phyloP scores from a whole-genome alignment of 345 rosid species.

The Crucihimalaya himalaica region DNA sequence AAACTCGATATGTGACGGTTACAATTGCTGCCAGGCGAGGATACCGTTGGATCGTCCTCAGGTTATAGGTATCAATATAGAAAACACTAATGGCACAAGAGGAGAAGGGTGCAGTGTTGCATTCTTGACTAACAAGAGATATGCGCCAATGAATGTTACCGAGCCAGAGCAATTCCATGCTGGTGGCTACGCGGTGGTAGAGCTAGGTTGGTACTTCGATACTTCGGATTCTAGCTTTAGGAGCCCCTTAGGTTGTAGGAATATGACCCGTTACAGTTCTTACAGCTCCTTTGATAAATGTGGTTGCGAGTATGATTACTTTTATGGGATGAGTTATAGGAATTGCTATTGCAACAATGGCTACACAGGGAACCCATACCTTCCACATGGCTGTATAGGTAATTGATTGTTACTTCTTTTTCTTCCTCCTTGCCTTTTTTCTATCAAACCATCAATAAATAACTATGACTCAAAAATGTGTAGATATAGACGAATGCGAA shows the following conservation, averaged over 20 bases:
- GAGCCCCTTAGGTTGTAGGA: constrained; percentile 23
- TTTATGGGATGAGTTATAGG: constrained; percentile 25
- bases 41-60: constrained; percentile 34
- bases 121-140: constrained; percentile 32
- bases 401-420: constrained; percentile 3
- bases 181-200: constrained; percentile 11
- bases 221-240: constrained; percentile 28
- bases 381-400: constrained; percentile 44
- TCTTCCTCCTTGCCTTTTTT: neutral
- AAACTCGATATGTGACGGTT: constrained; percentile 41
- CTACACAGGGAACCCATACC: constrained; percentile 49
- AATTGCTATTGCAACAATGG: constrained; percentile 42
- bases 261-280: constrained; percentile 15
- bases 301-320: constrained; percentile 9
- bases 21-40: constrained; percentile 48
- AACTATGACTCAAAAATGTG: neutral
- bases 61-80: neutral
- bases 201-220: constrained; percentile 47
- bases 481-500: constrained; percentile 37
- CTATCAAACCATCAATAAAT: neutral
- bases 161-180: constrained; percentile 18
- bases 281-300: neutral
- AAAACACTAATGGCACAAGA: neutral
- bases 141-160: constrained; percentile 16
- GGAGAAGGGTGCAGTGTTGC: constrained; percentile 29